These are phyloP conservation scores for Triadica sebifera DNA, from an alignment of 345 rosid species.

Conservation along the genomic window DNA sequence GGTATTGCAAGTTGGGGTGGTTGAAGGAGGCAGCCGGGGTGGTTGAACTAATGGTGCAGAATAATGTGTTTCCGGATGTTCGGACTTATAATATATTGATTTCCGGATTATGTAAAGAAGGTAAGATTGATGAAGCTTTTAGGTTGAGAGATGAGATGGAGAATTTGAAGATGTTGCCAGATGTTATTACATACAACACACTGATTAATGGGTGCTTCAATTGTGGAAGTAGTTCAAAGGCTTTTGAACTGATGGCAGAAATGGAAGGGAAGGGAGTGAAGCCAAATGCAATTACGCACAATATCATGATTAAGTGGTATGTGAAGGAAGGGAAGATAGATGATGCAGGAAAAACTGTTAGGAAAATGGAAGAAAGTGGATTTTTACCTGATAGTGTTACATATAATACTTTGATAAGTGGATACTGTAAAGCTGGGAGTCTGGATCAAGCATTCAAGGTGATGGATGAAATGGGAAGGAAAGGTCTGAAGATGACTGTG, in stretches of 20 bases:
- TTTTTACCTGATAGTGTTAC: conserved; percentile 59
- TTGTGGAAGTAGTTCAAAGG: conserved; percentile 41
- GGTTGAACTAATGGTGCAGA: conserved; percentile 65
- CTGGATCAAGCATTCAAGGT: conserved; percentile 57
- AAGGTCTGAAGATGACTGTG: conserved; percentile 67
- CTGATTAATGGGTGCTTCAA: conserved; percentile 75
- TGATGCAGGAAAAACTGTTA: conserved; percentile 43
- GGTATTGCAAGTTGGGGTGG: conserved; percentile 73
- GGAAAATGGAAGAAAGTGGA: conserved; percentile 59
- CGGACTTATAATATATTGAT: conserved; percentile 70
- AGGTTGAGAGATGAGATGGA: conserved; percentile 67
- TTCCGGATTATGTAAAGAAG: conserved; percentile 54
- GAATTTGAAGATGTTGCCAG: conserved; percentile 53
- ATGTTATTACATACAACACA: conserved; percentile 79
- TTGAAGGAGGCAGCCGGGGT: conserved; percentile 67
- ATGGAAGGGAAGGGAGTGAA: conserved; percentile 60
- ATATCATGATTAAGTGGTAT: conserved; percentile 66
- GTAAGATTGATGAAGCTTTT: conserved; percentile 57
- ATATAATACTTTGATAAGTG: conserved; percentile 63
- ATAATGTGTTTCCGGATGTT: conserved; percentile 54
- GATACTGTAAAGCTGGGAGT: conserved; percentile 59
- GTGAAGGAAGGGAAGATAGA: conserved; percentile 71
- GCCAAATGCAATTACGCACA: conserved; percentile 57
- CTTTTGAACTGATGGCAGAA: conserved; percentile 53
- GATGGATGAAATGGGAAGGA: conserved; percentile 72